Base-by-base conservation (phyloP, 768 basidiomycete species). In the Boletus rex-veris region DNA sequence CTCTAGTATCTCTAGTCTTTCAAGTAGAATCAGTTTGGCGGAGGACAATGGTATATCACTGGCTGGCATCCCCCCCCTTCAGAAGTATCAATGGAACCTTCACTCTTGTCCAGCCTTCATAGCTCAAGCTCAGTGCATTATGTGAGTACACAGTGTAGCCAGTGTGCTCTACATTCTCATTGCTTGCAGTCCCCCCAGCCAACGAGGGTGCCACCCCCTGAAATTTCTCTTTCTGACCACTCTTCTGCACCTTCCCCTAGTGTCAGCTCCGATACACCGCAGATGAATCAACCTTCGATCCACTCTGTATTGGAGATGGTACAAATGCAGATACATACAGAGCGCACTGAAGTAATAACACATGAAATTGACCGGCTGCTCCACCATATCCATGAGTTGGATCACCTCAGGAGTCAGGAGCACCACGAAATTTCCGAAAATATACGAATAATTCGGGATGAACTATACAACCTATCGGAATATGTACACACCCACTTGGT, bases 381-480 rank as follows among this genome's bases (percentile, higher is more conserved):
- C n/a, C n/a, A n/a, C n/a, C n/a, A n/a, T 50, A 67, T 85, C 10
- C 82, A 88, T 48, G 84, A 89, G 48, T 63, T 92, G 12, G 83
- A 92, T 59, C 73, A 78, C 31, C 73, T 75, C 16, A 74, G 88
- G 48, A 84, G 82, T 0, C 75, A 80, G 3, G 88, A 94, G 58
- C 80, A 76, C 28, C 75, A 80, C 24, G 84, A 85, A 15, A 64
- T 94, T 8, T 76, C 79, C 1, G 82, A 81, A 42, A 84, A 88
- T 63, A 75, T 96, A 5, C 80, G 80, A 48, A 80, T 83, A 0
- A 81, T 97, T 37, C 80, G 86, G 53, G 76, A 85, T 36, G 84
- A 89, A 58, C 72, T 96, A 3, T 76, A 75, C 12, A 81, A 84
- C 42, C 74, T 94, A 11, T 79, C 83, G 0, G 73, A 81, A 28